These are phyloP conservation scores for Terfezia claveryi DNA, from an alignment of 495 filamentous ascomycete species.

Conservation along the genomic window DNA sequence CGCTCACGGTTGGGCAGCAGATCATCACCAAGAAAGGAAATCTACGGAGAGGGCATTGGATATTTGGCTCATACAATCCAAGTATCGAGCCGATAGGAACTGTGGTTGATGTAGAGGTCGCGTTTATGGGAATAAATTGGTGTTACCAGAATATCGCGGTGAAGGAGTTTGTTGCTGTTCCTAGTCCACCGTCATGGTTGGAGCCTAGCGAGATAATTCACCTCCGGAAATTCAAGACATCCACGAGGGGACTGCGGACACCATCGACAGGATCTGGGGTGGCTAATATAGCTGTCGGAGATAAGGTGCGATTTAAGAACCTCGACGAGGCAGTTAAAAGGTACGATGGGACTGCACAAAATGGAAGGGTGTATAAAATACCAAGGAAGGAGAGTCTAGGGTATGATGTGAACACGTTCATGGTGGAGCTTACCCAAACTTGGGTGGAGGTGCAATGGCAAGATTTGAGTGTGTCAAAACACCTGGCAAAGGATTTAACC, in stretches of 20 bases:
- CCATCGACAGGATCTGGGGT: not conserved
- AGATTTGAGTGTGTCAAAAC: conserved; percentile 29
- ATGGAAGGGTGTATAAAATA: conserved; percentile 22
- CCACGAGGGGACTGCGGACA: conserved; percentile 7
- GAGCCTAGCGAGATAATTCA: conserved; percentile 6
- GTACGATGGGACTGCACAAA: conserved; percentile 22
- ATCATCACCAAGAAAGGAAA: conserved; percentile 29
- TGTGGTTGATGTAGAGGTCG: conserved; percentile 28
- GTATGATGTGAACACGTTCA: conserved; percentile 36
- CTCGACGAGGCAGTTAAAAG: conserved; percentile 25
- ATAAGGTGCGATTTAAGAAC: conserved; percentile 33
- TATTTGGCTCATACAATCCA: conserved; percentile 27
- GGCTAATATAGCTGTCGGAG: conserved; percentile 16
- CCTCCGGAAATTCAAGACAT: conserved; percentile 15
- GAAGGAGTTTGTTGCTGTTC: conserved; percentile 11
- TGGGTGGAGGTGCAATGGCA: conserved; percentile 37
- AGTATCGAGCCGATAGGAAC: conserved; percentile 23
- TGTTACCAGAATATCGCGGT: conserved; percentile 25
- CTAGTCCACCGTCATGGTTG: conserved; percentile 4
- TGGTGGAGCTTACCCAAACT: conserved; percentile 26
- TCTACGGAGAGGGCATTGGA: conserved; percentile 28
- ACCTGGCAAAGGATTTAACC: conserved; percentile 24
- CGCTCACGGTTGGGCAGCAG: conserved; percentile 26
- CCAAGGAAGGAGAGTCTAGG: conserved; percentile 29
- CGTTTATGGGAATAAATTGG: conserved; percentile 29